phyloP scores from a whole-genome alignment of 2,329 filamentous ascomycete genomes.

The Pestalotiopsis sp. region DNA sequence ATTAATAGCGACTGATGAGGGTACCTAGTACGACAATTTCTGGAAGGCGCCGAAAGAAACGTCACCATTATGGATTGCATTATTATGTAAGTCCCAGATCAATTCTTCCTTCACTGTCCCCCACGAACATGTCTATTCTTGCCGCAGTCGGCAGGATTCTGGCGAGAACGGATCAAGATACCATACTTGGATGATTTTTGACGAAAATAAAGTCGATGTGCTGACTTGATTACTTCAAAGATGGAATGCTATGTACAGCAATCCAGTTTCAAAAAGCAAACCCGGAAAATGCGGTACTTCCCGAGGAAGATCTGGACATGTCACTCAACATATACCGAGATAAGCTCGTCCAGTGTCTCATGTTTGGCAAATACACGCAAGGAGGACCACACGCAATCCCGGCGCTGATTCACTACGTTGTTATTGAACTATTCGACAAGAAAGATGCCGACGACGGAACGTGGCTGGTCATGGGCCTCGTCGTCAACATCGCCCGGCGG shows the following conservation, averaged over 20 bases:
- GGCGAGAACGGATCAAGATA: too few relatives aligned
- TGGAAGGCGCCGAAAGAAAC: constrained; percentile 38
- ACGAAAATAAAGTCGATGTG: not conserved
- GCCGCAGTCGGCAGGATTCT: too few relatives aligned
- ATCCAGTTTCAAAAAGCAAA: constrained; percentile 20
- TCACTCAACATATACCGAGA: constrained; percentile 11
- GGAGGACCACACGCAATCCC: constrained; percentile 42
- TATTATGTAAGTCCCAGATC: constrained; percentile 32
- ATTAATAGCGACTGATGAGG: not conserved
- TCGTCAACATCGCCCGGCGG: constrained; percentile 31
- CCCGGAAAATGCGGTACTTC: constrained; percentile 27
- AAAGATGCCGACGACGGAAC: constrained; percentile 32
- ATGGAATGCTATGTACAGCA: constrained; percentile 44
- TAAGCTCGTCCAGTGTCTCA: constrained; percentile 36
- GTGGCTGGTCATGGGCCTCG: constrained; percentile 34
- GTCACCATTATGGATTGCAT: constrained; percentile 44
- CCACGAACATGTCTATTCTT: not conserved
- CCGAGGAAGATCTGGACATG: not conserved
- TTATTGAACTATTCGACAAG: constrained; percentile 29
- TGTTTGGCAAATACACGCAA: constrained; percentile 40
- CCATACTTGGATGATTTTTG: too few relatives aligned
- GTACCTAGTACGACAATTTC: constrained; percentile 41
- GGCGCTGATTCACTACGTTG: constrained; percentile 35
- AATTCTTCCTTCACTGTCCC: not conserved
- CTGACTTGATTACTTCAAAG: not conserved